Evolutionary conservation across 2,329 filamentous ascomycete species (phyloP), one percentile per base, ranked within the genome.

Genomic region (Fusarium sp.): DNA sequence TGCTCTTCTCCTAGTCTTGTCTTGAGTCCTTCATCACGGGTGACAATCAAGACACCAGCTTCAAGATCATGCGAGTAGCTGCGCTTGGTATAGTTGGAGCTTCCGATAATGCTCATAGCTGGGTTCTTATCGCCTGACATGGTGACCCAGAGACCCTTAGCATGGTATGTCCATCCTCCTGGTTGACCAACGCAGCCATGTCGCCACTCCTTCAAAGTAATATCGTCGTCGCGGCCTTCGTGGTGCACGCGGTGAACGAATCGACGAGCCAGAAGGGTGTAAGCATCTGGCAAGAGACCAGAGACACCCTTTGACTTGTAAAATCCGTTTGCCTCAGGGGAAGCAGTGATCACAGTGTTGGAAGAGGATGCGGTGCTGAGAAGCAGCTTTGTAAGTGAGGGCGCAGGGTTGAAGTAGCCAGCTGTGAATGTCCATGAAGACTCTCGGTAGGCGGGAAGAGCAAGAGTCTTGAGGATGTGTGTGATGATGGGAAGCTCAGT

Each of bases 381-480:
- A 0, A 99, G 85, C 1, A 97, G 87, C 41, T 90, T 88, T 4
- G 93, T 94, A 21, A 98, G 88, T 6, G 90, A 89, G 0, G 94
- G 92, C 9, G 94, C 94, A 59, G 97, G 97, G 82, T 99, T 99
- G 83, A 99, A 99, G 82, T 99, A 99, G 55, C 96, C 96, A 0
- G 96, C 96, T 1, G 96, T 98, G 79, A 99, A 98, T 1, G 93
- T 96, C 96, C 96, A 99, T 16, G 89, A 91, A 0, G 92, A 92
- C 34, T 88, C 86, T 12, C 85, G 82, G 74, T 93, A 92, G 8
- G 85, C 82, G 0, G 91, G 86, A 1, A 80, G 81, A 1, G 90
- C 86, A 5, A 98, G 86, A 2, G 87, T 87, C 45, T 87, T 86
- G 5, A 98, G 86, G 41, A 98, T 87, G 47, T 88, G 87, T 0